Conservation (phyloP, 371 early-diverging fungal species). For the Apophysomyces trapeziformis region DNA sequence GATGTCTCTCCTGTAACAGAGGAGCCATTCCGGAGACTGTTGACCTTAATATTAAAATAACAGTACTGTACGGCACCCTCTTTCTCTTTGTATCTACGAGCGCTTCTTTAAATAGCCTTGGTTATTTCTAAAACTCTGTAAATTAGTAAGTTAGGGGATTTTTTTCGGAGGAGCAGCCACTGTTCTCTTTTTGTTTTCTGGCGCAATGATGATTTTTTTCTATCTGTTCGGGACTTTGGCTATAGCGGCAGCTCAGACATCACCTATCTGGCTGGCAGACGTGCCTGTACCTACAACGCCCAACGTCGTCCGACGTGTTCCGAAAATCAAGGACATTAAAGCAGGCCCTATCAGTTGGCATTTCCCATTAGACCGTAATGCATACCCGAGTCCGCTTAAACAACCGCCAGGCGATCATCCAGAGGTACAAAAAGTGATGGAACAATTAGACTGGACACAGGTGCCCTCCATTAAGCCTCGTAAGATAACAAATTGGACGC, state of each 20-base stretch:
- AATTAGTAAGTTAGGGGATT: neutral
- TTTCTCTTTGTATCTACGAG: too few relatives aligned
- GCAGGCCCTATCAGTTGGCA: slow-evolving; percentile 18
- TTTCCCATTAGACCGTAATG: slow-evolving; percentile 18
- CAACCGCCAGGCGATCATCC: slow-evolving; percentile 42
- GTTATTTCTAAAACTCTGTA: neutral
- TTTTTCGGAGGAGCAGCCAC: neutral
- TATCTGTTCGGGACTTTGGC: neutral
- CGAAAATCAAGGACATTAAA: slow-evolving; percentile 28
- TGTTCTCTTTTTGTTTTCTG: neutral
- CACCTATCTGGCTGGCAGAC: slow-evolving; percentile 38
- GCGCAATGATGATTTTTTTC: neutral
- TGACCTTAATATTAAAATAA: too few relatives aligned
- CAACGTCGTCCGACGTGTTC: slow-evolving; percentile 20
- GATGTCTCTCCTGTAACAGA: too few relatives aligned
- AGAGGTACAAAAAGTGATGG: slow-evolving; percentile 51
- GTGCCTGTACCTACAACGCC: slow-evolving; percentile 29
- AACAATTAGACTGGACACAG: slow-evolving; percentile 49
- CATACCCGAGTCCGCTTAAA: slow-evolving; percentile 35
- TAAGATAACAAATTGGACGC: slow-evolving; percentile 25
- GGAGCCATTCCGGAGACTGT: too few relatives aligned
- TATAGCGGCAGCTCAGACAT: slow-evolving; percentile 21
- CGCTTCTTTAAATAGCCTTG: neutral
- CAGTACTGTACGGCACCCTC: too few relatives aligned
- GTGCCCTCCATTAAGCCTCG: slow-evolving; percentile 43